Evolutionary conservation across 305 asterid genomes (phyloP), one percentile per base, ranked within the genome.

Genomic region (Solanum hybrid): DNA sequence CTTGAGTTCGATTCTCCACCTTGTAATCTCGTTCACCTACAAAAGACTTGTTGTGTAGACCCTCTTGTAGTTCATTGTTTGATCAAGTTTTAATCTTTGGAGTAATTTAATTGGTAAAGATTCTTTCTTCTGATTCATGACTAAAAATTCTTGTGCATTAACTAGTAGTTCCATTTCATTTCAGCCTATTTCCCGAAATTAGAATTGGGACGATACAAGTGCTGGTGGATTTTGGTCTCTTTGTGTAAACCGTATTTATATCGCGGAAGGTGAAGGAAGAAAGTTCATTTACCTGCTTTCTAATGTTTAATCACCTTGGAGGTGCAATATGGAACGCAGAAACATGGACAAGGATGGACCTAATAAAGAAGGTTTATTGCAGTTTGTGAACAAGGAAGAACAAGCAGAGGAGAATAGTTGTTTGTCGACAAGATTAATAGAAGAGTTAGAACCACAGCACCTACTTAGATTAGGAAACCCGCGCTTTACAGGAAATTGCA

Each of bases 381-480:
- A 85, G 10, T 89, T 77, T 79, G 91, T 91, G 80, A 89, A 90
- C 29, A 92, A 93, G 86, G 91, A 88, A 79, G 85, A 81, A 87
- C 94, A 87, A 80, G 81, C 91, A 2, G 90, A 89, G 35, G 93
- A 91, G 75, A 93, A 87, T 85, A 90, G 86, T 89, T 89, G 86
- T 89, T 89, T 90, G 89, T 90, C 92, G 3, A 88, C 69, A 73
- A 89, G 71, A 89, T 88, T 86, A 37, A 64, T 87, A 79, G 91
- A 86, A 81, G 92, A 91, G 73, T 29, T 71, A 79, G 93, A 87
- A 89, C 89, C 91, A 14, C 79, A 85, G n/a, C 92, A 89, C 51
- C 69, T 92, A 22, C 92, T 94, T 78, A 86, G 94, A 90, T 60
- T 93, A 35, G 85, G 91, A 82, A 93, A 89, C 88, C 90, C 94